A percentile compares a stretch with the other conserved stretches of the same genome.
phyloP scores from a whole-genome alignment of 495 filamentous ascomycete genomes.

The Letharia columbiana region DNA sequence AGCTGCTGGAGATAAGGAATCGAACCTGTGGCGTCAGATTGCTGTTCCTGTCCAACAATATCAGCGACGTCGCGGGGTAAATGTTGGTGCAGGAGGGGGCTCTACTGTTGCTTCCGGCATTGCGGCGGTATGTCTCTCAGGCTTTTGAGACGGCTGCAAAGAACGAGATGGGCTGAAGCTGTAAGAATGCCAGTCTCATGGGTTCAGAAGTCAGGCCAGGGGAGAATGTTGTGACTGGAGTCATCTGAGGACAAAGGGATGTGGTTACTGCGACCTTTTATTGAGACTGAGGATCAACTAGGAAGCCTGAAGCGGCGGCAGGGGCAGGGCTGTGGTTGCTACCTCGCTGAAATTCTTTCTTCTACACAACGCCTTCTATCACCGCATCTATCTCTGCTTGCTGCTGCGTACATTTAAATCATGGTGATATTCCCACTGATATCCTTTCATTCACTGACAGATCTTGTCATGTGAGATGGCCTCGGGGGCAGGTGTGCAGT shows the following conservation, averaged over 20 bases:
- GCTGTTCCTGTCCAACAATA: constrained; percentile 30
- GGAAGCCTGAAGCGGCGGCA: background rate
- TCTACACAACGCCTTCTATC: background rate
- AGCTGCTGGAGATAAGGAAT: constrained; percentile 30
- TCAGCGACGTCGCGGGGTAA: constrained; percentile 8
- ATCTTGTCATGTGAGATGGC: background rate
- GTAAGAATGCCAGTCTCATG: background rate
- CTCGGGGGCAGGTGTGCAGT: background rate
- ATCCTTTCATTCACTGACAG: background rate
- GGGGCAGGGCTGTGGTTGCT: background rate
- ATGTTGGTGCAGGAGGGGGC: background rate
- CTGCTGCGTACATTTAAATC: background rate
- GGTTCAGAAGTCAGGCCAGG: no score
- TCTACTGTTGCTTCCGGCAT: constrained; percentile 16
- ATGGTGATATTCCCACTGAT: no score
- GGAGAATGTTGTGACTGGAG: background rate
- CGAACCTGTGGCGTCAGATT: constrained; percentile 25
- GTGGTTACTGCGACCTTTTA: background rate
- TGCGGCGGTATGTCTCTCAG: constrained; percentile 8
- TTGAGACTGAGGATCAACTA: background rate
- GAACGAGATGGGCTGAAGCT: background rate
- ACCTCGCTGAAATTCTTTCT: background rate
- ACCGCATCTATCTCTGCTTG: background rate
- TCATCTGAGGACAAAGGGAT: constrained; percentile 2
- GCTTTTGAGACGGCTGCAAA: background rate